Evolutionary conservation across 257 asterid genomes (phyloP).

Genomic region (Scutellaria barbata): DNA sequence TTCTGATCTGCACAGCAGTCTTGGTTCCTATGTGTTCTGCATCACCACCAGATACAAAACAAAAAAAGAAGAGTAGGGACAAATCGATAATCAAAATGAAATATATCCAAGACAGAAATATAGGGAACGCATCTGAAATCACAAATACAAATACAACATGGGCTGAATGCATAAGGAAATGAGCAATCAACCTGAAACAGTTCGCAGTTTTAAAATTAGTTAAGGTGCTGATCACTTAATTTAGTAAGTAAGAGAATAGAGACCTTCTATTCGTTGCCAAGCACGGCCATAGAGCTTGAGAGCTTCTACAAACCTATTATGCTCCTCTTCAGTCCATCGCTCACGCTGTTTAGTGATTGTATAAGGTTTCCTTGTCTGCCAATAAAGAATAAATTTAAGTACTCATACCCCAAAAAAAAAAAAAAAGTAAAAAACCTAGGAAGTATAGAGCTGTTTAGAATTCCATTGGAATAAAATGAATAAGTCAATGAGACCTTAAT

Average conservation of each 20-base stretch:
- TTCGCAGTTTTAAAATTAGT: constrained; percentile 18
- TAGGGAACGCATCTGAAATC: constrained; percentile 36
- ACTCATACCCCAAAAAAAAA: constrained; percentile 23
- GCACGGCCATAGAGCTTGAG: constrained; percentile 97
- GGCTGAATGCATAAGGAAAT: constrained; percentile 26
- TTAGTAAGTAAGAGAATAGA: constrained; percentile 31
- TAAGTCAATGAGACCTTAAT: constrained; percentile 58
- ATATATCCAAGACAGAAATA: constrained; percentile 39
- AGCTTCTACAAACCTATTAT: constrained; percentile 85
- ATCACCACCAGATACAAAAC: constrained; percentile 54
- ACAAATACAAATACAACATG: background rate
- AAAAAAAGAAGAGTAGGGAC: constrained; percentile 47
- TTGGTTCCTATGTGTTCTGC: constrained; percentile 99
- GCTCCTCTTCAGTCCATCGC: constrained; percentile 99
- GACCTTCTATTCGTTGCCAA: constrained; percentile 99
- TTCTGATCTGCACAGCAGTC: constrained; percentile 99
- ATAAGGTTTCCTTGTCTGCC: constrained; percentile 90
- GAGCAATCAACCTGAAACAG: constrained; percentile 20
- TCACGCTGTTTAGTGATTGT: constrained; percentile 98
- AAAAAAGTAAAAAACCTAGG: constrained; percentile 2
- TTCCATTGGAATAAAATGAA: constrained; percentile 7
- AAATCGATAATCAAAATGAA: constrained; percentile 48
- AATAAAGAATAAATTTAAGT: constrained; percentile 27
- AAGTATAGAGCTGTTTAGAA: constrained; percentile 11
- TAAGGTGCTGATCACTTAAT: constrained; percentile 9